Evolutionary conservation across 2,329 filamentous ascomycete species (phyloP).

Genomic region (Botrytis porri): DNA sequence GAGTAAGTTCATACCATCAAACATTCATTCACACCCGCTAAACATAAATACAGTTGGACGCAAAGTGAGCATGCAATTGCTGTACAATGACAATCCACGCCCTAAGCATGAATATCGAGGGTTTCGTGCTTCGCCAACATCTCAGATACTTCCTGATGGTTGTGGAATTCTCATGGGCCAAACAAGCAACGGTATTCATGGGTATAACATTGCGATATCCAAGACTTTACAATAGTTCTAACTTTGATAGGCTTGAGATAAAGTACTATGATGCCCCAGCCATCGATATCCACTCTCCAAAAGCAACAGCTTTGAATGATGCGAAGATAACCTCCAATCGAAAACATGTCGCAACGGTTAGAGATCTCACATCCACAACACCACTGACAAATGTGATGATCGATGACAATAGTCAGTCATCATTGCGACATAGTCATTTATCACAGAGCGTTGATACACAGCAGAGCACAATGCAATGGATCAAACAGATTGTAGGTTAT

Average conservation of each 20-base stretch:
- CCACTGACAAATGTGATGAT: not conserved
- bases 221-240: not conserved
- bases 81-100: slow-evolving; percentile 26
- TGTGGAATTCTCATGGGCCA: slow-evolving; percentile 9
- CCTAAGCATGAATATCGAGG: slow-evolving; percentile 25
- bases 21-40: not conserved
- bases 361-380: not conserved
- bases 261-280: not conserved
- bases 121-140: slow-evolving; percentile 25
- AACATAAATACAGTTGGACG: slow-evolving; percentile 2
- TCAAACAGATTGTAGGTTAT: slow-evolving; percentile 12
- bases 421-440: not conserved
- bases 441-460: not conserved
- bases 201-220: not conserved
- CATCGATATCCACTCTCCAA: not conserved
- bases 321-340: not conserved
- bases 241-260: not conserved
- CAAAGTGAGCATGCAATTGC: slow-evolving; percentile 25
- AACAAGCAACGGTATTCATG: not conserved
- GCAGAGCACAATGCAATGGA: slow-evolving; percentile 13
- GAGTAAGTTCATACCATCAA: not conserved
- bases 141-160: slow-evolving; percentile 19
- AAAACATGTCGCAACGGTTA: not conserved
- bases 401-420: not conserved
- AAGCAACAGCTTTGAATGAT: not conserved